phyloP scores from a whole-genome alignment of 2,329 filamentous ascomycete genomes.

The Colletotrichum sp. region DNA sequence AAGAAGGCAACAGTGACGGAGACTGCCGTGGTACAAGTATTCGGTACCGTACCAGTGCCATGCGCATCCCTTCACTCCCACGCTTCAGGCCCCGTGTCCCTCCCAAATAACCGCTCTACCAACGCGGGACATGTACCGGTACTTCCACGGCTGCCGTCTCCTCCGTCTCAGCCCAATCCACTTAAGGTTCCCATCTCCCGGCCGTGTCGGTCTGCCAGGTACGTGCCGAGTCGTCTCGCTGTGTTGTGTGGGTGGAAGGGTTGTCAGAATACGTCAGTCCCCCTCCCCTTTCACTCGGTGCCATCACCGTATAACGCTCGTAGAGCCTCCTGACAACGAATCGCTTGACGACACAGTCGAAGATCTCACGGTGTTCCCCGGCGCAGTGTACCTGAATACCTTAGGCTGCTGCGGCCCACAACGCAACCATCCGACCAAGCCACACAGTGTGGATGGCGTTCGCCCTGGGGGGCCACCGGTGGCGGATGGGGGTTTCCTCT shows the following conservation, averaged over 20 bases:
- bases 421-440: neutral
- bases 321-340: too few relatives aligned
- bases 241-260: too few relatives aligned
- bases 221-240: neutral
- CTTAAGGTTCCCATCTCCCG: too few relatives aligned
- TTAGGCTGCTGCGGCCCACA: too few relatives aligned
- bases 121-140: neutral
- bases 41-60: neutral
- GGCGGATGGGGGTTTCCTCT: neutral
- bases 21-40: neutral
- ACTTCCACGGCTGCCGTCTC: neutral
- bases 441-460: neutral
- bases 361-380: too few relatives aligned
- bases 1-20: neutral
- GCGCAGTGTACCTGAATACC: neutral
- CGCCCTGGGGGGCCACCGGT: neutral
- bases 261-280: too few relatives aligned
- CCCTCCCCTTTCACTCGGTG: too few relatives aligned
- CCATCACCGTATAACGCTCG: too few relatives aligned
- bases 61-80: too few relatives aligned
- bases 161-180: neutral
- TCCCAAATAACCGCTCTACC: neutral
- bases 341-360: too few relatives aligned
- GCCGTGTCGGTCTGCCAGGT: neutral
- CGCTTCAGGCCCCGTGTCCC: neutral